Base-by-base conservation (phyloP, 768 basidiomycete species). In the Vararia minispora region DNA sequence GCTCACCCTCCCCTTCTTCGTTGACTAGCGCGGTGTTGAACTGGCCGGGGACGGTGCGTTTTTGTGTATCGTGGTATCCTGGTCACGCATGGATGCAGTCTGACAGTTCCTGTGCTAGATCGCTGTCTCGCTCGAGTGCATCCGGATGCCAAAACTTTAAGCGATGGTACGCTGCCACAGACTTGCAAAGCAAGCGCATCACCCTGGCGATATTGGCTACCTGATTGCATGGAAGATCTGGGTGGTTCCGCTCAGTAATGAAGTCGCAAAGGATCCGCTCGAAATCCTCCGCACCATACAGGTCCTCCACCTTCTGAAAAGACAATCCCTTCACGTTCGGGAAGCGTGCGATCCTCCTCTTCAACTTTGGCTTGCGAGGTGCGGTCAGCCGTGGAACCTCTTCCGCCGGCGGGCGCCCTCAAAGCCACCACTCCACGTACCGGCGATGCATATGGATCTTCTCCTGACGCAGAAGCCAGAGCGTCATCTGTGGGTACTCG, bases 1-100 rank as follows among this genome's bases (percentile, higher is more conserved):
- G 20, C 4, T 2, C 31, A 10, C 3, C 14, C 12, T 11, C 23
- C 8, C 8, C 20, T 8, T 14, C 31, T 12, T 5, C 14, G 2
- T 41, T 28, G 9, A 41, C 33, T 13, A 41, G 24, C 1, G 23
- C 39, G 6, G 41, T 42, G 17, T 42, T 35, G 17, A 42, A 42
- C 12, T 35, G 35, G 9, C 20, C 41, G 21, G 41, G 35, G 1
- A 37, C 20, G 9, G 17, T 6, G 14, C 27, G 35, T 10, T 21
- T 28, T 9, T 18, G 41, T 12, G 33, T 42, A 33, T 56, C 45
- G n/a, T 2, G 17, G 13, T 21, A 49, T 49, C 14, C 7, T 3
- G 25, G 35, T 4, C 23, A 27, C 10, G 26, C 35, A 37, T 36
- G 17, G 16, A 37, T 21, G 3, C 8, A 24, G n/a, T 42, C 41